Conservation (phyloP, 176 grass and related monocot genomes). For the Raddia guianensis region DNA sequence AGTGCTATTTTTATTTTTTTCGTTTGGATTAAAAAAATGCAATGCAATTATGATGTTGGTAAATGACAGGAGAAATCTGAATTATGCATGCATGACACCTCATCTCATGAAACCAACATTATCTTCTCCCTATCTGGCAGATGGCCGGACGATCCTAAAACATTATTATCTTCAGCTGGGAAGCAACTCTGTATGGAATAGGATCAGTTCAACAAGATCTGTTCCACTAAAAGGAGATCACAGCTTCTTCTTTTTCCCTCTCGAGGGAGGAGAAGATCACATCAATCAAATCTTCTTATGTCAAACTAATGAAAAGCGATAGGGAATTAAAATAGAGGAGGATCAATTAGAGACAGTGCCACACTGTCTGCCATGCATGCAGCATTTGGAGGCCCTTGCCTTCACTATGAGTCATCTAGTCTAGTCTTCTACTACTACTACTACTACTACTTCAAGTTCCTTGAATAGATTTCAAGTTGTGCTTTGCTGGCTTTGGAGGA, state of each 20-base stretch:
- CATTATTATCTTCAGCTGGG: neutral
- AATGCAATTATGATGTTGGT: neutral
- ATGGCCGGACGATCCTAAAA: neutral
- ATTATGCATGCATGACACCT: neutral
- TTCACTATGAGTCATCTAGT: constrained; percentile 28
- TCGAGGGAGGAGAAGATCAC: neutral
- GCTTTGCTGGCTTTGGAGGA: constrained; percentile 30
- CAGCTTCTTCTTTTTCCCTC: neutral
- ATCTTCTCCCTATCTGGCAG: constrained; percentile 14
- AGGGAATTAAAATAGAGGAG: constrained; percentile 5
- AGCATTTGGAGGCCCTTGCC: constrained; percentile 32
- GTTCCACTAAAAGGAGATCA: constrained; percentile 35
- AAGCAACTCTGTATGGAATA: constrained; percentile 42
- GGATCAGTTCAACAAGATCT: constrained; percentile 29
- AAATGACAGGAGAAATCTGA: constrained; percentile 24
- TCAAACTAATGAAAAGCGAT: constrained; percentile 4
- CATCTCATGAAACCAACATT: constrained; percentile 29
- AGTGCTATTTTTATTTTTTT: neutral
- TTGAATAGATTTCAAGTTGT: constrained; percentile 27
- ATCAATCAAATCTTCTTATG: constrained; percentile 43
- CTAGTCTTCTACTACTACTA: neutral
- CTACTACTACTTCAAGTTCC: neutral
- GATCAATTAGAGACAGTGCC: neutral
- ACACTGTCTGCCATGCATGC: constrained; percentile 1
- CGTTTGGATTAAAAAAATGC: neutral